Conservation (phyloP, 2,329 filamentous ascomycete species). For the Cordyceps militaris region DNA sequence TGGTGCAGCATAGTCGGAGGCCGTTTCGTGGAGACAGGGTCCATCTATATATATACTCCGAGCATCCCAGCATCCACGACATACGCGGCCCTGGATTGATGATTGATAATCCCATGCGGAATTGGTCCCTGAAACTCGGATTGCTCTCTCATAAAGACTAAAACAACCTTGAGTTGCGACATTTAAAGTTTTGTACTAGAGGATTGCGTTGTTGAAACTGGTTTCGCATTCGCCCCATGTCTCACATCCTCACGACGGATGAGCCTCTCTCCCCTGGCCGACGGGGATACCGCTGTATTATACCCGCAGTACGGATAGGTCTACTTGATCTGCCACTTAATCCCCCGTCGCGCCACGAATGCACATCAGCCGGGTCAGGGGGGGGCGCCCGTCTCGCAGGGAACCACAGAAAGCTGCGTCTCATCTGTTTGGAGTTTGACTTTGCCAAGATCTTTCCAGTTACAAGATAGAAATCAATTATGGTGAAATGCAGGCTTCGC, state of each 20-base stretch:
- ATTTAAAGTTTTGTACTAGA: neutral
- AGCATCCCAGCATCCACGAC: neutral
- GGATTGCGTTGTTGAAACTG: neutral
- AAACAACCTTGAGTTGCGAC: neutral
- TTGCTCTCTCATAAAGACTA: neutral
- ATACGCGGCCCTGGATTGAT: neutral
- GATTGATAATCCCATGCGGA: neutral
- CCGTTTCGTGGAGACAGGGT: neutral
- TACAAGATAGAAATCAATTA: neutral
- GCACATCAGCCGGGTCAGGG: neutral
- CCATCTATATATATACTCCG: neutral
- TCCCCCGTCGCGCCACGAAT: neutral
- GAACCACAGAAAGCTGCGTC: neutral
- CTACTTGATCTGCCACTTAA: neutral
- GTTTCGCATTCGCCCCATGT: constrained; percentile 5
- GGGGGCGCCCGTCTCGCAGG: neutral
- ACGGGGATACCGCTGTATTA: neutral
- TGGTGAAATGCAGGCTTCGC: neutral
- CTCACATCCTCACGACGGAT: neutral
- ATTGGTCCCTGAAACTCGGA: neutral
- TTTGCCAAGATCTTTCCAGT: neutral
- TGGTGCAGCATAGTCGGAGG: neutral
- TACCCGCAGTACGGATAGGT: neutral
- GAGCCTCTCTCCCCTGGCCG: no score
- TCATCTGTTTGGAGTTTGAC: neutral